A percentile compares a stretch with the other conserved stretches of the same genome.
phyloP scores from a whole-genome alignment of 805 yeast species.

The Diddensiella caesifluorescens region DNA sequence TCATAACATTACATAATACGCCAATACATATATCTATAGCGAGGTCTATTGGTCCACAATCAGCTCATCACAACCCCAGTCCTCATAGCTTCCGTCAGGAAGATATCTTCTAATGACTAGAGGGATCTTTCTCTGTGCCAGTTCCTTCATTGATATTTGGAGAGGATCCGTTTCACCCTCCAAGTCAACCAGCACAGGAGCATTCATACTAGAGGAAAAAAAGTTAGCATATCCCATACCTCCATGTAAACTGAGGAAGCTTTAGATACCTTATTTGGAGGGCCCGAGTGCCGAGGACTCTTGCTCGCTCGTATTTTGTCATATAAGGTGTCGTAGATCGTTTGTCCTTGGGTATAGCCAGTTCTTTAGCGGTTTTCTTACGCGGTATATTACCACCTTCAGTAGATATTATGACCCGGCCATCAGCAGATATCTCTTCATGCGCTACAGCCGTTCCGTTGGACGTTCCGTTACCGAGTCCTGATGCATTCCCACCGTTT shows the following conservation, averaged over 20 bases:
- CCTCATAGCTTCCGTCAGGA: constrained; percentile 96
- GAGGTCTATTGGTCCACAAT: constrained; percentile 65
- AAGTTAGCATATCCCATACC: too few species aligned
- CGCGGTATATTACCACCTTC: constrained; percentile 44
- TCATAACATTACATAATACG: background rate
- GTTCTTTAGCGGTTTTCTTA: constrained; percentile 66
- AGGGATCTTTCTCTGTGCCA: constrained; percentile 91
- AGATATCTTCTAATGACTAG: constrained; percentile 90
- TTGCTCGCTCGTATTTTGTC: constrained; percentile 98
- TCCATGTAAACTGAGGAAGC: too few species aligned
- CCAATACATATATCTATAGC: background rate
- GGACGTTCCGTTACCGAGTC: constrained; percentile 34
- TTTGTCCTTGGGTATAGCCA: constrained; percentile 82
- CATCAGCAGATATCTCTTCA: constrained; percentile 58
- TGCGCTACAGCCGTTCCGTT: constrained; percentile 33
- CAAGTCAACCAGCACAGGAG: constrained; percentile 94
- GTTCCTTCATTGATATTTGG: constrained; percentile 95
- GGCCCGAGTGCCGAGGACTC: constrained; percentile 96
- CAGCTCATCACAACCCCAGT: constrained; percentile 98
- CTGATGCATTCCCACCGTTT: constrained; percentile 37
- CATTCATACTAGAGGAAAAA: constrained; percentile 95
- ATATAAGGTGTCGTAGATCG: constrained; percentile 96
- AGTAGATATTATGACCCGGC: constrained; percentile 66
- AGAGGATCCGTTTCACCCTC: constrained; percentile 99
- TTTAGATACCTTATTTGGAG: constrained; percentile 65